Percentiles rank a stretch among this genome's conserved stretches.
Evolutionary conservation across 306 rosid species (phyloP).

Genomic region (Glycine tomentella): DNA sequence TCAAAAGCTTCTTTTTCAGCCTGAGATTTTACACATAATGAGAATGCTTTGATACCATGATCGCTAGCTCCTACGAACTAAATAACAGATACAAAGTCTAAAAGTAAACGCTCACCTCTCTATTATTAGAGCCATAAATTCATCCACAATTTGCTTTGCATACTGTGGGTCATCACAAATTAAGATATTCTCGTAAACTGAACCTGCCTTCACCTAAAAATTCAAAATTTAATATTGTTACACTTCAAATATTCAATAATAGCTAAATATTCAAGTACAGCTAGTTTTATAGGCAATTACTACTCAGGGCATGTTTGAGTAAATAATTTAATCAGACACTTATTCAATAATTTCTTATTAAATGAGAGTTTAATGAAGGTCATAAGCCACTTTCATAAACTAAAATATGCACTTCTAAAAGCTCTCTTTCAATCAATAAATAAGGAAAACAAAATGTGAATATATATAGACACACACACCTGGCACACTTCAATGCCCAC

Average conservation of each 20-base stretch:
- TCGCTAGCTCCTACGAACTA: conserved; percentile 22
- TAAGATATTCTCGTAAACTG: conserved; percentile 90
- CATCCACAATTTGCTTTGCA: conserved; percentile 84
- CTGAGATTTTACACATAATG: conserved; percentile 50
- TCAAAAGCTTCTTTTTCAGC: conserved; percentile 89
- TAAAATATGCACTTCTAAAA: neutral
- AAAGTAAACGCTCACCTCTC: conserved; percentile 68
- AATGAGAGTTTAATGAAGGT: neutral
- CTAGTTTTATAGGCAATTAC: neutral
- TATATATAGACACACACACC: conserved; percentile 54
- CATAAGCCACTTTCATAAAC: neutral
- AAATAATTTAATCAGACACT: neutral
- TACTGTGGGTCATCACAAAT: conserved; percentile 90
- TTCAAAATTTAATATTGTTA: conserved; percentile 41
- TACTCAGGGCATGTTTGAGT: neutral
- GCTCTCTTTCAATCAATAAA: conserved; percentile 6
- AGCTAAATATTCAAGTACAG: conserved; percentile 18
- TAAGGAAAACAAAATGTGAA: neutral
- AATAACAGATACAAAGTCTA: conserved; percentile 29
- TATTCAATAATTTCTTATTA: neutral
- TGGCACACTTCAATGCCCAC: conserved; percentile 99
- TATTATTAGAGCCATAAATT: conserved; percentile 68
- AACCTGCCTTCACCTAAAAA: conserved; percentile 93
- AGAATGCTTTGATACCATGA: conserved; percentile 25
- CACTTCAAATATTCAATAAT: conserved; percentile 39